Evolutionary conservation across 192 early-diverging fungal genomes (phyloP), one percentile per base, ranked within the genome.

Genomic region (Mortierella claussenii): DNA sequence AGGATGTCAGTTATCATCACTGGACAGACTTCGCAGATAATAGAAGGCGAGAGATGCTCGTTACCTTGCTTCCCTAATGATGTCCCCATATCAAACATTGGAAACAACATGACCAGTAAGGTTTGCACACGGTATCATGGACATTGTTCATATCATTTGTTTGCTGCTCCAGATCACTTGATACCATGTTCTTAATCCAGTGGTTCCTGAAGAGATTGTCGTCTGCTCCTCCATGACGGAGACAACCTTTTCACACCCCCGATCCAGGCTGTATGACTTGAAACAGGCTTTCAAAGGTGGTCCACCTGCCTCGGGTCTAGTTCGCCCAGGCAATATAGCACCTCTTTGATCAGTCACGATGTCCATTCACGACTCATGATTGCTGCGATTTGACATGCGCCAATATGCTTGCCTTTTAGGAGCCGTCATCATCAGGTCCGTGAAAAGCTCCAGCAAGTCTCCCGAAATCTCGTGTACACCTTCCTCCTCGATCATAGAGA

Each of bases 191-290:
- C 73, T 33, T 20, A 76, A 49, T 13, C 73, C 73, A 0, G 73
- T 76, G 6, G 73, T 76, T 2, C 73, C 73, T 6, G 73, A 66
- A 0, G 73, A 66, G 47, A 76, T 67, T 11, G 73, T 76, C 1
- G 73, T 62, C 40, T 76, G 73, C 23, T 76, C 73, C 24, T 76
- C 73, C 73, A 76, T 76, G 5, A 76, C 73, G 2, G 73, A 67
- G 9, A 76, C 73, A 9, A 76, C 46, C 24, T 66, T 67, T 17
- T 45, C 43, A 24, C 73, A 76, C 17, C 40, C 44, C 27, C 53
- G 58, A 36, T 76, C 64, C 12, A 76, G 40, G 15, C 52, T 32
- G 24, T 76, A 76, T 5, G 73, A 62, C 33, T 76, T 76, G 53
- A 76, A 76, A 58, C 64, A 67, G 13, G 73, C 58, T 49, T 34